Conservation (phyloP, 768 basidiomycete genomes). For the Cytidiella melzeri region DNA sequence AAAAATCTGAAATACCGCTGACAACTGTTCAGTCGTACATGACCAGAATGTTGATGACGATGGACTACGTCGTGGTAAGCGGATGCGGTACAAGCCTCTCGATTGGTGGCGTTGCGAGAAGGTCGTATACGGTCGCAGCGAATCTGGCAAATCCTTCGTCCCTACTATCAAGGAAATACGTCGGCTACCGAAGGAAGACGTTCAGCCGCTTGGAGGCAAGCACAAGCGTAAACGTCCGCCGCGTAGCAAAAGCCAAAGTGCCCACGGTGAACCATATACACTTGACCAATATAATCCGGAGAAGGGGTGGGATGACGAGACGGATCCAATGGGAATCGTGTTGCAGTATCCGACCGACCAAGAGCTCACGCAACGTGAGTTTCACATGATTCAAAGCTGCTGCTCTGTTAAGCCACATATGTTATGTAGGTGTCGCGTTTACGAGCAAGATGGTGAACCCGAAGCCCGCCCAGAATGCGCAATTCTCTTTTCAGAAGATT, state of each 20-base stretch:
- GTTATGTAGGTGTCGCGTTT: conserved; percentile 66
- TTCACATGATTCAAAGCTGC: background rate
- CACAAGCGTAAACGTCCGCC: conserved; percentile 29
- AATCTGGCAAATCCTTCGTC: conserved; percentile 45
- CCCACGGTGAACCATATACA: conserved; percentile 39
- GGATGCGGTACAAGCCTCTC: conserved; percentile 66
- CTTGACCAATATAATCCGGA: conserved; percentile 28
- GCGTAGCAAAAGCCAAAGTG: conserved; percentile 33
- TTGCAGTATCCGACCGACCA: conserved; percentile 56
- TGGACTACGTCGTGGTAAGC: conserved; percentile 65
- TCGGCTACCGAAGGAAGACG: conserved; percentile 45
- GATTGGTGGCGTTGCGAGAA: conserved; percentile 94
- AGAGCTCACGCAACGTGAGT: conserved; percentile 70
- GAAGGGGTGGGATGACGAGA: conserved; percentile 84
- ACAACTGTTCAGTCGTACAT: conserved; percentile 22
- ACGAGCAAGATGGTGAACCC: conserved; percentile 65
- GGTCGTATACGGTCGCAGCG: conserved; percentile 69
- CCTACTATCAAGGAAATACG: conserved; percentile 64
- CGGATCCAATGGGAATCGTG: conserved; percentile 58
- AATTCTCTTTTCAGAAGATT: conserved; percentile 86
- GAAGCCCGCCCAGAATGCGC: conserved; percentile 48
- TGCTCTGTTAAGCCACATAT: background rate
- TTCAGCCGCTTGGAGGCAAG: conserved; percentile 40
- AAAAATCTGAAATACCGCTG: background rate
- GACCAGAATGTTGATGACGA: conserved; percentile 23